Evolutionary conservation across 495 filamentous ascomycete species (phyloP).

Genomic region (Sordaria brevicollis): DNA sequence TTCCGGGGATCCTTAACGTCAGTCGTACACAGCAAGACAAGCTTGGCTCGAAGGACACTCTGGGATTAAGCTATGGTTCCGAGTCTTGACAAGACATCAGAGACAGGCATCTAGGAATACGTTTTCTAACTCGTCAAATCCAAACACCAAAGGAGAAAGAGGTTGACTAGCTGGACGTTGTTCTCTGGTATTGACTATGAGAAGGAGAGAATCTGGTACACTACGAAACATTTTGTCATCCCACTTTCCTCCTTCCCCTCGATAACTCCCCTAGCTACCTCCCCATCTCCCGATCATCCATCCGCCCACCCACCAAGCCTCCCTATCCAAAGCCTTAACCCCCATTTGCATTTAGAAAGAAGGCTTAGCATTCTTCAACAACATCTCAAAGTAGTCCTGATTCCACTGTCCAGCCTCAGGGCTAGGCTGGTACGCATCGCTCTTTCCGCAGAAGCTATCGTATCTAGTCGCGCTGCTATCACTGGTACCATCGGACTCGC

Average conservation of each 20-base stretch:
- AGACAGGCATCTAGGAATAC: neutral
- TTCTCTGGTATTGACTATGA: neutral
- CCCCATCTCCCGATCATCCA: no score
- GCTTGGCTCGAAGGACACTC: neutral
- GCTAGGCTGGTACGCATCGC: slow-evolving; percentile 52
- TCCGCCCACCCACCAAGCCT: neutral
- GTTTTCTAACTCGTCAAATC: neutral
- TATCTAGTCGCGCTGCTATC: slow-evolving; percentile 52
- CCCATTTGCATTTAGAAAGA: slow-evolving; percentile 22
- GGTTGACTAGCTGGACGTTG: neutral
- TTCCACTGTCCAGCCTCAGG: slow-evolving; percentile 74
- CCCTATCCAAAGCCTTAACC: neutral
- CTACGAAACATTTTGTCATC: neutral
- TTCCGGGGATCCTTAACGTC: neutral
- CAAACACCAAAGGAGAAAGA: no score
- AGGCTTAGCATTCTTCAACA: slow-evolving; percentile 59
- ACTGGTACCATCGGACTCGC: slow-evolving; percentile 70
- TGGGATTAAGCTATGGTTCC: neutral
- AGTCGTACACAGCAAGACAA: neutral
- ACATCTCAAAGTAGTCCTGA: slow-evolving; percentile 66
- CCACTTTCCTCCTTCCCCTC: neutral
- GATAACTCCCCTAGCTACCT: neutral
- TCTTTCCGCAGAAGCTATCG: slow-evolving; percentile 60
- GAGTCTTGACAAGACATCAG: neutral
- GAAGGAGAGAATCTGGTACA: neutral